Conservation (phyloP, 495 filamentous ascomycete genomes). For the Glarea lozoyensis region DNA sequence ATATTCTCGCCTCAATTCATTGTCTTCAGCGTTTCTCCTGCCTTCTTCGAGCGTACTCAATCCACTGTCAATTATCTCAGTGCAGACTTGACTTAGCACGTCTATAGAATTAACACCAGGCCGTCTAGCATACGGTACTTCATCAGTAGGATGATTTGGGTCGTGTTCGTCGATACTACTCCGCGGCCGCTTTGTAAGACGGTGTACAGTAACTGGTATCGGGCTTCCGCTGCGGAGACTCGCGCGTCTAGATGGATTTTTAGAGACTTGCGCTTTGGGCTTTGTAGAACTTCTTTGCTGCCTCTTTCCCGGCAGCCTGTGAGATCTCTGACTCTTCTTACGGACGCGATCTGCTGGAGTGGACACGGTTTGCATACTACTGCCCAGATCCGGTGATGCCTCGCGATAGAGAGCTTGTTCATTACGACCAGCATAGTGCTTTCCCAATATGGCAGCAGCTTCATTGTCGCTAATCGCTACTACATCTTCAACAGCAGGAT, state of each 20-base stretch:
- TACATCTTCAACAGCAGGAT: no score
- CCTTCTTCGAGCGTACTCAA: constrained; percentile 35
- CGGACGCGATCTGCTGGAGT: no score
- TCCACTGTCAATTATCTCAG: constrained; percentile 51
- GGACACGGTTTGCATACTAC: no score
- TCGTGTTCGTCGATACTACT: constrained; percentile 26
- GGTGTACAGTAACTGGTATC: constrained; percentile 20
- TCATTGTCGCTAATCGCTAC: constrained; percentile 16
- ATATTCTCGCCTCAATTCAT: constrained; percentile 39
- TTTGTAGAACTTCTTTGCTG: constrained; percentile 14
- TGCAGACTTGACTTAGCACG: constrained; percentile 59
- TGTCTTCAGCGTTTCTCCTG: constrained; percentile 27
- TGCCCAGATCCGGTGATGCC: no score
- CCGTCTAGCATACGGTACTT: constrained; percentile 44
- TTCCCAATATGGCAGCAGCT: constrained; percentile 11
- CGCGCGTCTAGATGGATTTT: constrained; percentile 1
- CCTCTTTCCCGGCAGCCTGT: constrained; percentile 13
- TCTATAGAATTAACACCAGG: constrained; percentile 61
- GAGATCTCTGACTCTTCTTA: no score
- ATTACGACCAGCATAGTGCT: no score
- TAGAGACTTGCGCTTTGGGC: background rate
- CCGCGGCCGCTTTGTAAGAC: constrained; percentile 10
- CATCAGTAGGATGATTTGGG: constrained; percentile 32
- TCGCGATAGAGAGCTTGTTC: no score
- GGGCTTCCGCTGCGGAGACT: constrained; percentile 11